Evolutionary conservation across 116 monocot genomes (phyloP), one percentile per base, ranked within the genome.

Genomic region (Iris pallida): DNA sequence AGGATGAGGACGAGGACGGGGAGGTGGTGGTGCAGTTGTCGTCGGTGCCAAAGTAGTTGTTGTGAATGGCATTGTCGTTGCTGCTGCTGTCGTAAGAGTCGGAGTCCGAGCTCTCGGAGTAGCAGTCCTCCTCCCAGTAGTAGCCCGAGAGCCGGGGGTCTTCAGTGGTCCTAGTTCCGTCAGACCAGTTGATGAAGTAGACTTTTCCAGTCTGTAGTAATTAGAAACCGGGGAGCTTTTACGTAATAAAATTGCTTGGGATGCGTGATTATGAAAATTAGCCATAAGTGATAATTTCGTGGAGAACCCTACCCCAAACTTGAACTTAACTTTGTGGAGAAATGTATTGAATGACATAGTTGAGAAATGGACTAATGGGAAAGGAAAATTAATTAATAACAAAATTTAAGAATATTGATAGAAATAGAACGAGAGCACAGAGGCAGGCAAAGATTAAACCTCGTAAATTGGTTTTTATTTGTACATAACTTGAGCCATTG

Each of bases 151-250:
- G 61, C 16, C 89, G 80, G 2, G 95, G 95, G 61, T 88, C 88
- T 4, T 71, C 45, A 6, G 57, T 83, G 41, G 88, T 91, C 44
- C 82, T 82, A 16, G 61, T 71, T 0, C 95, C 88, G 15, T 74
- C 75, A 20, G 15, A 59, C 79, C 79, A 80, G 82, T 95, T 95
- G 18, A 86, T 74, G 78, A 88, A 95, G 80, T 86, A 91, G 12
- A 95, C 70, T 80, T 88, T 55, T 46, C 95, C 95, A 0, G 85
- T 95, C 91, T 95, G 73, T 60, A 3, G 40, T 7, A 60, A 42
- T 5, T 17, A 47, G 7, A 56, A 57, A 3, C 2, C 5, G 19
- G 44, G 17, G 47, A 19, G 18, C 5, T n/a, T 7, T 16, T 17
- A 46, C 2, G 7, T 15, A 44, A 45, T 14, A 47, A 47, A 64